These are phyloP conservation scores for Globisporangium polare DNA, from an alignment of 352 stramenopile species.

Conservation along the genomic window DNA sequence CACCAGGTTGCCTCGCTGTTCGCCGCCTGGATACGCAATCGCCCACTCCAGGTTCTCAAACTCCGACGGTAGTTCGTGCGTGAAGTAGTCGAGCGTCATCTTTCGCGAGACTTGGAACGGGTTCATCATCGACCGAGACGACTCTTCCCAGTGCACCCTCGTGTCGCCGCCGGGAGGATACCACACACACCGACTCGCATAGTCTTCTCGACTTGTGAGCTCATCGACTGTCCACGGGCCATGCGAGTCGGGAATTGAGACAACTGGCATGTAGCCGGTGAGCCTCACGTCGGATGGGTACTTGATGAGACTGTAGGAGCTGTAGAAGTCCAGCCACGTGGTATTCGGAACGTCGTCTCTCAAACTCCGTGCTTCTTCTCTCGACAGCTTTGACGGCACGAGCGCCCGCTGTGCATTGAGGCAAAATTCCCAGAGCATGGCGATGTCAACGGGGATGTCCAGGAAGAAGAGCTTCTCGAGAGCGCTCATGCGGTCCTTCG, in stretches of 20 bases:
- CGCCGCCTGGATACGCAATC: slow-evolving; percentile 30
- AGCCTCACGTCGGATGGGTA: neutral
- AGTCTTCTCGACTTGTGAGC: slow-evolving; percentile 13
- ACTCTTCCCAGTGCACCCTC: slow-evolving; percentile 23
- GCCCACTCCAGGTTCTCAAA: slow-evolving; percentile 34
- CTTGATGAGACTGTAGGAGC: neutral
- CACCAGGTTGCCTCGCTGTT: slow-evolving; percentile 35
- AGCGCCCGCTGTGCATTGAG: slow-evolving; percentile 34
- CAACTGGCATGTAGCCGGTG: neutral
- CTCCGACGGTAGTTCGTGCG: slow-evolving; percentile 20
- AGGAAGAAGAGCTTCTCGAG: slow-evolving; percentile 48
- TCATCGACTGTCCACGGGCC: slow-evolving; percentile 20
- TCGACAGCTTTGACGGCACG: neutral
- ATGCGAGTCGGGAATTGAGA: neutral
- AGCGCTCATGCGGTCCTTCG: slow-evolving; percentile 15
- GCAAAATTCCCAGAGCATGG: slow-evolving; percentile 34
- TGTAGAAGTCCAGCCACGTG: neutral
- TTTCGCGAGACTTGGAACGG: slow-evolving; percentile 29
- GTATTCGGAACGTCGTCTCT: neutral
- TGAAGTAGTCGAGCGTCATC: slow-evolving; percentile 30
- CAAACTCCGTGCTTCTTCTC: neutral
- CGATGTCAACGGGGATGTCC: slow-evolving; percentile 30
- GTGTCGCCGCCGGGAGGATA: slow-evolving; percentile 22
- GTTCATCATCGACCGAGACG: slow-evolving; percentile 15
- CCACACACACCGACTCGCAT: slow-evolving; percentile 33